These are phyloP conservation scores for Carex cristatella DNA, from an alignment of 176 grass and related monocot species.

Conservation along the genomic window DNA sequence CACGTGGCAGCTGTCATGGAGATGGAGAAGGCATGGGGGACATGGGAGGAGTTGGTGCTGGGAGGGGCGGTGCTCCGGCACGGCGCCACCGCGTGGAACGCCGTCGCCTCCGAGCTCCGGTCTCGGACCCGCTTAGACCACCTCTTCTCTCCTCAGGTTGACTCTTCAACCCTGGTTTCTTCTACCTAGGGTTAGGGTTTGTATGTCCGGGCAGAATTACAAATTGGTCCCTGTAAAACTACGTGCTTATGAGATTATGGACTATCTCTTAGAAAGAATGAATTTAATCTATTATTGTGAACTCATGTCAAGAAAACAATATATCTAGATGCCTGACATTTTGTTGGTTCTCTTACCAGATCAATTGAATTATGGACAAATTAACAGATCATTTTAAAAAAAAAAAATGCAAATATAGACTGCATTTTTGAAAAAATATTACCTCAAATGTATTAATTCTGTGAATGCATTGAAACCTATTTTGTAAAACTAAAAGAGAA, in stretches of 20 bases:
- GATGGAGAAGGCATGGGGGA: constrained; percentile 48
- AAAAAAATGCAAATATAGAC: not conserved
- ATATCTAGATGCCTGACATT: not conserved
- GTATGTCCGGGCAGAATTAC: not conserved
- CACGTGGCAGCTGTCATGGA: constrained; percentile 26
- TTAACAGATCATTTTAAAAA: not conserved
- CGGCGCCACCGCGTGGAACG: constrained; percentile 48
- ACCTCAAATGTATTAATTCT: not conserved
- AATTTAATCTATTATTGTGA: not conserved
- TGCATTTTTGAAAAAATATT: not conserved
- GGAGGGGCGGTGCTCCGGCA: constrained; percentile 80
- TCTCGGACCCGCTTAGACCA: constrained; percentile 39
- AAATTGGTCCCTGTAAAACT: constrained; percentile 30
- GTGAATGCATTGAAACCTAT: not conserved
- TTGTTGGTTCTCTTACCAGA: not conserved
- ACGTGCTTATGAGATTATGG: not conserved
- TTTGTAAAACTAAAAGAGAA: not conserved
- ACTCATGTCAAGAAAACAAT: not conserved
- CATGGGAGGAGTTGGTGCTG: constrained; percentile 90
- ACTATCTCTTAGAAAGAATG: not conserved
- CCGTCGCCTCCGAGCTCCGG: constrained; percentile 69
- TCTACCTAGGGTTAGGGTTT: constrained; percentile 22
- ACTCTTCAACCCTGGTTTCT: constrained; percentile 3
- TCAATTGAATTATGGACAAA: not conserved
- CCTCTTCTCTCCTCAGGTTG: constrained; percentile 49